A percentile compares a stretch with the other conserved stretches of the same genome.
Evolutionary conservation across 108 stramenopile genomes (phyloP).

Genomic region (Pinguiococcus pyrenoidosus): DNA sequence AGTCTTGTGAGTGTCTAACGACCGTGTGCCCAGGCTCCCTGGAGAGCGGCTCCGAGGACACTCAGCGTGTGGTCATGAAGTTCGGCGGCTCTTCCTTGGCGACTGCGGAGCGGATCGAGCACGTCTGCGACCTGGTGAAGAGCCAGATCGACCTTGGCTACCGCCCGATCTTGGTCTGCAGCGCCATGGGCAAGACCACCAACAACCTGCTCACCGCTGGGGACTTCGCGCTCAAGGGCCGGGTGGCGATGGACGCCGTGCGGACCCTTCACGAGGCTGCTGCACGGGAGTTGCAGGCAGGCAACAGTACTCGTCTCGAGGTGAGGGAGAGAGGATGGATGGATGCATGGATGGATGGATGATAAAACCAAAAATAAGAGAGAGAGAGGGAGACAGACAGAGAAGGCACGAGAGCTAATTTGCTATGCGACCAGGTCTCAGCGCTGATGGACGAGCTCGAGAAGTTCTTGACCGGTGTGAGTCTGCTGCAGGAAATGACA

Average conservation of each 20-base stretch:
- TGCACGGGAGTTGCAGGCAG: slow-evolving; percentile 56
- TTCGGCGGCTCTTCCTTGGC: slow-evolving; percentile 86
- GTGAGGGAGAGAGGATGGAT: too few relatives aligned
- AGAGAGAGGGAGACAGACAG: too few relatives aligned
- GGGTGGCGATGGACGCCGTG: slow-evolving; percentile 67
- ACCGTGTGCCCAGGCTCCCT: too few relatives aligned
- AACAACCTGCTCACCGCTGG: slow-evolving; percentile 73
- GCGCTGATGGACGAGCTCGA: slow-evolving; percentile 65
- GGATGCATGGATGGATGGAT: too few relatives aligned
- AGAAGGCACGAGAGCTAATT: too few relatives aligned
- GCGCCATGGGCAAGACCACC: slow-evolving; percentile 96
- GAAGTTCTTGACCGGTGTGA: slow-evolving; percentile 76
- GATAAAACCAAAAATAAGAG: too few relatives aligned
- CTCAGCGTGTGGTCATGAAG: slow-evolving; percentile 52
- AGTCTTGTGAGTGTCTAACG: too few relatives aligned
- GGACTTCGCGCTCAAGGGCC: slow-evolving; percentile 75
- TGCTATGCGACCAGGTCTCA: too few relatives aligned
- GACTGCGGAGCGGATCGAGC: slow-evolving; percentile 63
- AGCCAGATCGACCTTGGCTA: slow-evolving; percentile 48
- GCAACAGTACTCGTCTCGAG: too few relatives aligned
- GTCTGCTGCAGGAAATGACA: slow-evolving; percentile 69
- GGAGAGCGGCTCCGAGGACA: too few relatives aligned
- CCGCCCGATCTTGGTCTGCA: slow-evolving; percentile 57
- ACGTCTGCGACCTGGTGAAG: slow-evolving; percentile 73
- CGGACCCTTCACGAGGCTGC: slow-evolving; percentile 64